Conservation (phyloP, 2,329 filamentous ascomycete genomes). For the Ophiobolus disseminans region DNA sequence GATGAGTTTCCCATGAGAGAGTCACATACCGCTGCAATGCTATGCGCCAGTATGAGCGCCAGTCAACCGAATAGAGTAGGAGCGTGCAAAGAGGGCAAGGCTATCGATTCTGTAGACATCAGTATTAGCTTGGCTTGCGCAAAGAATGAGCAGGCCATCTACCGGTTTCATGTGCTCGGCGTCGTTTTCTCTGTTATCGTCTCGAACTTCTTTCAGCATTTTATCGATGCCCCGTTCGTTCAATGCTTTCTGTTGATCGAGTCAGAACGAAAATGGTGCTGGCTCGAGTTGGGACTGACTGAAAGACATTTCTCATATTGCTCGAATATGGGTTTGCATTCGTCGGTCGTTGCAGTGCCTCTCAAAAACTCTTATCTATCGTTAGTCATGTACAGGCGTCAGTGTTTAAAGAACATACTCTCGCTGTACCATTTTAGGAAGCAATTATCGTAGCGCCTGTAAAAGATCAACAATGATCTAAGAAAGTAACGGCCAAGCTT, state of each 20-base stretch:
- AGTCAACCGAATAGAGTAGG: too few relatives aligned
- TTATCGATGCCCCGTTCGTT: conserved; percentile 91
- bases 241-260: conserved; percentile 70
- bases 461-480: conserved; percentile 2
- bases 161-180: conserved; percentile 64
- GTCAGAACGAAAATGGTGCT: too few relatives aligned
- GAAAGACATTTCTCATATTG: conserved; percentile 87
- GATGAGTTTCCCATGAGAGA: too few relatives aligned
- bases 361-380: conserved; percentile 76
- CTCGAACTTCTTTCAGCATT: conserved; percentile 88
- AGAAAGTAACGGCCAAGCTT: not conserved
- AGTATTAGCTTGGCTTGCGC: too few relatives aligned
- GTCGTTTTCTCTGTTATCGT: conserved; percentile 89
- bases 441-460: conserved; percentile 91
- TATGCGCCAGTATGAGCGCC: too few relatives aligned
- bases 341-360: conserved; percentile 81
- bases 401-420: conserved; percentile 66
- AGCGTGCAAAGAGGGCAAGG: too few relatives aligned
- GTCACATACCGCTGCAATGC: too few relatives aligned
- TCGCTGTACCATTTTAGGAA: conserved; percentile 99
- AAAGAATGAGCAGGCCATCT: conserved; percentile 10
- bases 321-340: conserved; percentile 85
- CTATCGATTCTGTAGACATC: too few relatives aligned
- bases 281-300: conserved; percentile 58
- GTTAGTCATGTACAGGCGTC: not conserved